These are phyloP conservation scores for Solanum pinnatisectum DNA, from an alignment of 257 asterid genomes.

Conservation along the genomic window DNA sequence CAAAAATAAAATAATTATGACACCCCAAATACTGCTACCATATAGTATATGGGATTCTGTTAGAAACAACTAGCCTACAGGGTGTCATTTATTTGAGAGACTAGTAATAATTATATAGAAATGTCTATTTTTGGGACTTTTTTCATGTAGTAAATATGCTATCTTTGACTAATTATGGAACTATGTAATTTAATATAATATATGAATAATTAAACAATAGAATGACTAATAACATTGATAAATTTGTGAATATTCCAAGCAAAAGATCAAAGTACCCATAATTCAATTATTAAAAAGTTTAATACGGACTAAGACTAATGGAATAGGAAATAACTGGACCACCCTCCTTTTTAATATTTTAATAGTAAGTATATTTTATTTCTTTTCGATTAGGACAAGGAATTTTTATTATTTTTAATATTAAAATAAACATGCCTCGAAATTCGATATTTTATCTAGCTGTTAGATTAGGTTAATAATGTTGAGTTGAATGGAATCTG, in stretches of 20 bases:
- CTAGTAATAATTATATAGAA: not conserved
- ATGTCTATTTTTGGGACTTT: not conserved
- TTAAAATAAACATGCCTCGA: slow-evolving; percentile 2
- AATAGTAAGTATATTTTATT: not conserved
- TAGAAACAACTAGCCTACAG: not conserved
- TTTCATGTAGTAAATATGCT: not conserved
- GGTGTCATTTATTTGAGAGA: not conserved
- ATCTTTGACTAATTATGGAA: not conserved
- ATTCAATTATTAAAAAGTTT: not conserved
- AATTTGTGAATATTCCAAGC: not conserved
- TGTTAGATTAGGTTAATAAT: slow-evolving; percentile 37
- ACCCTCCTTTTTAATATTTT: not conserved
- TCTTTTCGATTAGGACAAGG: not conserved
- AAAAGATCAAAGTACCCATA: not conserved
- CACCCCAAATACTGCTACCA: not conserved
- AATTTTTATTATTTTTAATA: not conserved
- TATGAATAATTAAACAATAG: too few relatives aligned
- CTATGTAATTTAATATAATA: not conserved
- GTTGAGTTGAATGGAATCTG: not conserved
- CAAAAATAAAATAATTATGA: too few relatives aligned
- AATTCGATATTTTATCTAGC: slow-evolving; percentile 40
- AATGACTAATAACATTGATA: too few relatives aligned
- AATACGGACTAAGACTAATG: too few relatives aligned
- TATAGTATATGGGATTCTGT: not conserved
- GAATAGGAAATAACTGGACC: not conserved